Conservation (phyloP, 2,329 filamentous ascomycete genomes). For the Aspergillus sp. region DNA sequence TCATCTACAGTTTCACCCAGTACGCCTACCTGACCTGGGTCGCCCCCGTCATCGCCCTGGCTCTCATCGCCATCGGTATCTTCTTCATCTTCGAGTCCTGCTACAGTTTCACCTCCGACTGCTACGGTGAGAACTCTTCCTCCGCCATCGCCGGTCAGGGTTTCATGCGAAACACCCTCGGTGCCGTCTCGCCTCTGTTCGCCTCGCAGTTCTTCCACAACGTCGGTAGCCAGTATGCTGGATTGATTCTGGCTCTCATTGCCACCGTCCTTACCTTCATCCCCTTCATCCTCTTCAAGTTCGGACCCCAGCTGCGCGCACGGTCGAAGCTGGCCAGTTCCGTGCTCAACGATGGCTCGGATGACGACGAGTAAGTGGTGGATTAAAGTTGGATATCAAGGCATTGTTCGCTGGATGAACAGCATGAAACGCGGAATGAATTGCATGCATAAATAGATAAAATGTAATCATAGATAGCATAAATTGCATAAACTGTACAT, state of each 20-base stretch:
- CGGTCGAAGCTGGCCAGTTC: constrained; percentile 24
- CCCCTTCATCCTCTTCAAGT: constrained; percentile 26
- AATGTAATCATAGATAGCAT: no score
- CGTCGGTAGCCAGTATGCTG: constrained; percentile 49
- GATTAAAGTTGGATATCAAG: no score
- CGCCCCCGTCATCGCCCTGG: constrained; percentile 46
- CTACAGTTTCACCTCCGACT: constrained; percentile 50
- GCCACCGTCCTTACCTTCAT: constrained; percentile 33
- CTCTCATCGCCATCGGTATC: constrained; percentile 49
- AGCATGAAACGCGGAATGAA: no score
- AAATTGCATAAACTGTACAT: no score
- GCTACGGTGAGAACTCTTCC: constrained; percentile 42
- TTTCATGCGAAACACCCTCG: constrained; percentile 50
- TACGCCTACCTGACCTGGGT: constrained; percentile 48
- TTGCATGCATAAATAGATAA: no score
- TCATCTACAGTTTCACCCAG: constrained; percentile 53
- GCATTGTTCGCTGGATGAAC: no score
- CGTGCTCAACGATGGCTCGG: not conserved
- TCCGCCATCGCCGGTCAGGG: constrained; percentile 47
- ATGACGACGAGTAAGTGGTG: not conserved
- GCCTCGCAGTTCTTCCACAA: constrained; percentile 51
- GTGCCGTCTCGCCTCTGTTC: constrained; percentile 50
- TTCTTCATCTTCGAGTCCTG: constrained; percentile 43
- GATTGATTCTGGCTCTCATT: constrained; percentile 45
- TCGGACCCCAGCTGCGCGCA: constrained; percentile 22